A percentile compares a stretch with the other conserved stretches of the same genome.
These are phyloP conservation scores for Backusella parvicylindrica DNA, from an alignment of 192 early-diverging fungal species.

Conservation along the genomic window DNA sequence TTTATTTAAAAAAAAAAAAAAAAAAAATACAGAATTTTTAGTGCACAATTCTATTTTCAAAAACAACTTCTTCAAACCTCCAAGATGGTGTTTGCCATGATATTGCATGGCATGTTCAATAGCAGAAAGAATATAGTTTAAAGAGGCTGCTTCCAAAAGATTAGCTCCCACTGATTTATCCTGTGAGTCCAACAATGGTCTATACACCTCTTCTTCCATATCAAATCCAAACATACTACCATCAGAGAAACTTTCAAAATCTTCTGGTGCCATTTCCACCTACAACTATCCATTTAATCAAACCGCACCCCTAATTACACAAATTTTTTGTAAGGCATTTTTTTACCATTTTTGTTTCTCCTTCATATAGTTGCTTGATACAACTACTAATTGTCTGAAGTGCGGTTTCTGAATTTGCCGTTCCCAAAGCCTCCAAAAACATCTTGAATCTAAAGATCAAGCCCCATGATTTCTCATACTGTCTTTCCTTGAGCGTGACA, in stretches of 20 bases:
- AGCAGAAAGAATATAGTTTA: slow-evolving; percentile 24
- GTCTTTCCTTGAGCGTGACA: slow-evolving; percentile 20
- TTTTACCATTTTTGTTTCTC: slow-evolving; percentile 18
- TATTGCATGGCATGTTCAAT: slow-evolving; percentile 32
- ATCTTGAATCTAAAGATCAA: slow-evolving; percentile 17
- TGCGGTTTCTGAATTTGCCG: not conserved
- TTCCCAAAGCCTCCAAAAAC: slow-evolving; percentile 11
- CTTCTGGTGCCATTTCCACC: slow-evolving; percentile 34
- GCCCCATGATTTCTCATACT: slow-evolving; percentile 38
- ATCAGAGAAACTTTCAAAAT: slow-evolving; percentile 35
- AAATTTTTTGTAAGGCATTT: not conserved
- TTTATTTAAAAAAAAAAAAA: too few species aligned
- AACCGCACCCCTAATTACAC: not conserved
- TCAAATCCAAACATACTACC: slow-evolving; percentile 33
- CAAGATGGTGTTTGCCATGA: not conserved
- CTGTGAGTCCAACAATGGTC: slow-evolving; percentile 7
- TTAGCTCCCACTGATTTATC: slow-evolving; percentile 17
- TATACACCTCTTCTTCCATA: slow-evolving; percentile 31
- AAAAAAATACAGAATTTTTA: too few species aligned
- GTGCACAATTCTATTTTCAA: too few species aligned
- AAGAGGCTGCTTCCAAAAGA: slow-evolving; percentile 33
- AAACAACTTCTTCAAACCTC: not conserved
- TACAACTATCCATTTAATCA: slow-evolving; percentile 2
- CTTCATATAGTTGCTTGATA: not conserved
- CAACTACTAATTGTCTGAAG: not conserved